Evolutionary conservation across 2,329 filamentous ascomycete genomes (phyloP), one percentile per base, ranked within the genome.

Genomic region (Penicillium olsonii): DNA sequence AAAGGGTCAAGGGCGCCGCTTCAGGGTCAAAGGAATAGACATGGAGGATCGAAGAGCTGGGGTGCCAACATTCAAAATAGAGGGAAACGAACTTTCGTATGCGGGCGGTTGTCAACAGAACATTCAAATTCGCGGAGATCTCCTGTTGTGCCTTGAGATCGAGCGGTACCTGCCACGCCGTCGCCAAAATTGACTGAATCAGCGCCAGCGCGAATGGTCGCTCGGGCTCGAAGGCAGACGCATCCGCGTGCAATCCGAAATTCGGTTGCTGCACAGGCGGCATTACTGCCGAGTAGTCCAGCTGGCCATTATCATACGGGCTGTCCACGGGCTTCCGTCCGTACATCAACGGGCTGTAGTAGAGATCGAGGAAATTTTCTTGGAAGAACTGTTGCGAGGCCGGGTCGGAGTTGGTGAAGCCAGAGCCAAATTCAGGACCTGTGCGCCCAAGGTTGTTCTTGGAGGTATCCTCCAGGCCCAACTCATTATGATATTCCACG

Each of bases 41-140:
- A 53, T 78, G 74, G 4, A 78, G 57, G 22, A 78, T 71, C 0
- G 73, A 60, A 46, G 70, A 74, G 46, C 73, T 75, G 2, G 68
- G 68, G 27, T 78, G 74, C 69, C 75, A 77, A 48, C 69, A 71
- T 31, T 69, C 68, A 48, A 77, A 77, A 45, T 75, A 78, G 3
- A 75, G 59, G 2, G 61, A 57, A 4, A 74, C 57, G 45, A 72
- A 75, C 49, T 70, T 75, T 12, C 66, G 66, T 26, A 76, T 74
- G 20, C 68, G 69, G 0, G 65, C 64, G 1, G 72, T 71, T 1
- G 68, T 74, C 26, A 76, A 62, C 9, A 77, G 54, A 37, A 67
- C 74, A 22, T 68, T 68, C 4, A 75, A 58, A 31, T 69, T 67
- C 9, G 65, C 58, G 5, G 69, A 69, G 12, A 77, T 59, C 40